Evolutionary conservation across 805 yeast species (phyloP), one percentile per base, ranked within the genome.

Genomic region (Cyberlindnera misumaiensis): DNA sequence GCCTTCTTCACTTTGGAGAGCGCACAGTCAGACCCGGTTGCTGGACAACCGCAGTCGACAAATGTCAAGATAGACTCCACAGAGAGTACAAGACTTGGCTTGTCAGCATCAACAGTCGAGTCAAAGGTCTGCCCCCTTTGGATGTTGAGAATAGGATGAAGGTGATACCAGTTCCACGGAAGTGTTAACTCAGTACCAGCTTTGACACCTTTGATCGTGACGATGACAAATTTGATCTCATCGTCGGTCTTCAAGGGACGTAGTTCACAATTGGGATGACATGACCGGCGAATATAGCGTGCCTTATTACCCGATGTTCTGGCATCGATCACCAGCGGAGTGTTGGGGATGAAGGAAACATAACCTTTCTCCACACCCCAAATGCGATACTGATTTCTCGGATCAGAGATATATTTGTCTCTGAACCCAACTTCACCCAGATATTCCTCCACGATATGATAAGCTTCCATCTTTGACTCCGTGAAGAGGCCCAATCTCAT

Each of bases 131-230:
- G 46, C 22, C 63, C 57, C n/a, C 71, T 64, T 18, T 63, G 58
- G 18, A 72, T 65, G 46, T 70, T 68, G 38, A 65, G 62, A 28
- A 87, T 83, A 2, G 97, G 95, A 55, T 88, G 96, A 13, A 64
- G 46, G 3, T 60, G 55, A 53, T 88, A 95, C 95, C 96, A 90
- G 43, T 81, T 85, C 97, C 97, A 90, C 2, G 79, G 75, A 9
- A 87, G 59, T 0, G 89, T 72, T 15, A 90, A 60, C 53, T 89
- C 97, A 29, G 78, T 74, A n/a, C 77, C 87, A 9, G 68, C 59
- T 36, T 67, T 65, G 20, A 89, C 73, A 3, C 74, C 73, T 34
- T 65, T 70, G 1, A 69, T 58, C 0, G 96, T 74, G 22, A 65
- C 65, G 9, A 85, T 67, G 8, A 75, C 65, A 52, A 84, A 78